Evolutionary conservation across 1,284 basidiomycete species (phyloP).

Genomic region (Malassezia slooffiae): DNA sequence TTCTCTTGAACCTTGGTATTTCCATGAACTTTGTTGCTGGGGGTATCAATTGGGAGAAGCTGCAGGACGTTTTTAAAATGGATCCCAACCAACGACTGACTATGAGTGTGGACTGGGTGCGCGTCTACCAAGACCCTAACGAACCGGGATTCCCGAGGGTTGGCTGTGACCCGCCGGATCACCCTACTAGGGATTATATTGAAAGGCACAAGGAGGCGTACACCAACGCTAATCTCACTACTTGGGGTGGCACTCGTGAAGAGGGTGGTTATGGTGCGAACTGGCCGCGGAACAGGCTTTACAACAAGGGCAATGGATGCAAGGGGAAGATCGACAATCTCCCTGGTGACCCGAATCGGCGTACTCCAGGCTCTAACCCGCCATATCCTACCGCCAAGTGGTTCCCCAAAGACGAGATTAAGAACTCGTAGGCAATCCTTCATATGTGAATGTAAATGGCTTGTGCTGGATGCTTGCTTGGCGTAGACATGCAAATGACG

Average conservation of each 20-base stretch:
- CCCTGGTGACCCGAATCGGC: constrained; percentile 5
- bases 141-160: constrained; percentile 29
- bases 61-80: constrained; percentile 47
- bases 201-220: constrained; percentile 39
- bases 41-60: not conserved
- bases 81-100: constrained; percentile 52
- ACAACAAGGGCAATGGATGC: not conserved
- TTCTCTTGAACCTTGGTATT: constrained; percentile 35
- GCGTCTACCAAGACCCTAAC: constrained; percentile 50
- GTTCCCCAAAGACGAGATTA: no score
- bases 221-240: constrained; percentile 34
- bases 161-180: constrained; percentile 38
- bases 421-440: no score
- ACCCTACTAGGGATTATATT: constrained; percentile 44
- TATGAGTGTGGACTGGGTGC: constrained; percentile 47
- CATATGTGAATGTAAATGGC: no score
- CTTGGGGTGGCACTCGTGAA: constrained; percentile 10
- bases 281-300: constrained; percentile 21
- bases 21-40: constrained; percentile 14
- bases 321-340: no score
- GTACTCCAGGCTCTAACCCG: no score
- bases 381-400: no score
- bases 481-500: no score
- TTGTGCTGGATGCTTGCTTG: no score
- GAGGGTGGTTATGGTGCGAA: constrained; percentile 9